Evolutionary conservation across 495 filamentous ascomycete species (phyloP).

Genomic region (Rhypophila decipiens): DNA sequence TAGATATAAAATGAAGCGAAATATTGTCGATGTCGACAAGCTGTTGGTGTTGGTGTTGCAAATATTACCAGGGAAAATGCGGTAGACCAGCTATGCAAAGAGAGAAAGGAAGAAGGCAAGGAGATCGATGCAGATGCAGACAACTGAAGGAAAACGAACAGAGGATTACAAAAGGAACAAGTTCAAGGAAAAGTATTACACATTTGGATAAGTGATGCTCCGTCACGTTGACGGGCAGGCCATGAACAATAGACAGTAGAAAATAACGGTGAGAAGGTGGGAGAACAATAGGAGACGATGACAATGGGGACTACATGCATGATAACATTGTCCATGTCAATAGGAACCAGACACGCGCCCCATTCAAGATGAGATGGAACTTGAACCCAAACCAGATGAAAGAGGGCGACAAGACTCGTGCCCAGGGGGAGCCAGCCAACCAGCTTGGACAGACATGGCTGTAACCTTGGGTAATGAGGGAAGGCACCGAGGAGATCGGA

Average conservation of each 20-base stretch:
- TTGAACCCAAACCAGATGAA: too few species aligned
- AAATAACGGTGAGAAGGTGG: background rate
- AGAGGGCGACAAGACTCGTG: too few species aligned
- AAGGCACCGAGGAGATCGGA: too few species aligned
- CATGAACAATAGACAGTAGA: conserved; percentile 5
- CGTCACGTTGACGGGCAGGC: conserved; percentile 10
- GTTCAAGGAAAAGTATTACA: conserved; percentile 6
- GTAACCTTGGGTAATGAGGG: too few species aligned
- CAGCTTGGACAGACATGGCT: too few species aligned
- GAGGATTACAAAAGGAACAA: conserved; percentile 4
- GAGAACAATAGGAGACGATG: conserved; percentile 15
- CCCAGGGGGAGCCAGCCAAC: too few species aligned
- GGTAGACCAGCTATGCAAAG: conserved; percentile 17
- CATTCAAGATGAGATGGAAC: background rate
- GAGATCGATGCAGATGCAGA: too few species aligned
- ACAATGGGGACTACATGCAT: too few species aligned
- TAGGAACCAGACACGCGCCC: background rate
- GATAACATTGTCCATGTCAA: background rate
- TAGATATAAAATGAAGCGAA: background rate
- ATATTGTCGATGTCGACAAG: background rate
- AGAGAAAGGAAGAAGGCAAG: conserved; percentile 4
- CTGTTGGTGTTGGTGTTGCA: background rate
- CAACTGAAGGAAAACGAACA: conserved; percentile 7
- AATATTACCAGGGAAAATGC: conserved; percentile 4
- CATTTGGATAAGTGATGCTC: conserved; percentile 10